These are phyloP conservation scores for Penicillium sp. DNA, from an alignment of 2,329 filamentous ascomycete species.

Conservation along the genomic window DNA sequence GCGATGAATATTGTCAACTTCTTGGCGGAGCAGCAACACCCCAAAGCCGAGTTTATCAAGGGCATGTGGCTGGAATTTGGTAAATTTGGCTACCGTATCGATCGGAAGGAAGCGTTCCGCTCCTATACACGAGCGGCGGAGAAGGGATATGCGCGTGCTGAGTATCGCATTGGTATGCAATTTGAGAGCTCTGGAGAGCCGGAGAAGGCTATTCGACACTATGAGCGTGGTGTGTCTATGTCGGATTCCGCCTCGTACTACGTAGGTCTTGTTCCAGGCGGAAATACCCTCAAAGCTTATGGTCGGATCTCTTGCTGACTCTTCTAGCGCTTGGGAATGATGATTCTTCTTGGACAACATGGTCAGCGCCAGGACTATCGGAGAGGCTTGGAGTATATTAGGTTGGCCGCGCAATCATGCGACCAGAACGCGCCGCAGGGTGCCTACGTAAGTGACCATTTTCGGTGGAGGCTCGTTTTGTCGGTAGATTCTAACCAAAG, in stretches of 20 bases:
- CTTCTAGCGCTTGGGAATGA: conserved; percentile 85
- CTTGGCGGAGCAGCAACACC: conserved; percentile 86
- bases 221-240: conserved; percentile 75
- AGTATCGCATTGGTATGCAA: conserved; percentile 98
- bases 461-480: neutral
- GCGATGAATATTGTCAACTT: conserved; percentile 91
- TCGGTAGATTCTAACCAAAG: conserved; percentile 6
- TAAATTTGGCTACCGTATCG: conserved; percentile 84
- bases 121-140: conserved; percentile 85
- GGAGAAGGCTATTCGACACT: conserved; percentile 86
- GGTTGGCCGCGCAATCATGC: conserved; percentile 77
- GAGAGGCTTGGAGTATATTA: conserved; percentile 78
- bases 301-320: conserved; percentile 15
- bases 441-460: conserved; percentile 63
- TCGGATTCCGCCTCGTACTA: conserved; percentile 86
- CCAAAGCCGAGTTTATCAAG: conserved; percentile 89
- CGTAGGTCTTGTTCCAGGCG: conserved; percentile 35
- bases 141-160: conserved; percentile 81
- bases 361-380: conserved; percentile 81
- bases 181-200: conserved; percentile 95
- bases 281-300: neutral
- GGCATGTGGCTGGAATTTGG: conserved; percentile 99
- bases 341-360: conserved; percentile 92
- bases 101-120: conserved; percentile 91
- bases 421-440: conserved; percentile 97